A percentile compares a stretch with the other conserved stretches of the same genome.
phyloP scores from a whole-genome alignment of 106 monocot genomes.

The Dendrobium nobile region DNA sequence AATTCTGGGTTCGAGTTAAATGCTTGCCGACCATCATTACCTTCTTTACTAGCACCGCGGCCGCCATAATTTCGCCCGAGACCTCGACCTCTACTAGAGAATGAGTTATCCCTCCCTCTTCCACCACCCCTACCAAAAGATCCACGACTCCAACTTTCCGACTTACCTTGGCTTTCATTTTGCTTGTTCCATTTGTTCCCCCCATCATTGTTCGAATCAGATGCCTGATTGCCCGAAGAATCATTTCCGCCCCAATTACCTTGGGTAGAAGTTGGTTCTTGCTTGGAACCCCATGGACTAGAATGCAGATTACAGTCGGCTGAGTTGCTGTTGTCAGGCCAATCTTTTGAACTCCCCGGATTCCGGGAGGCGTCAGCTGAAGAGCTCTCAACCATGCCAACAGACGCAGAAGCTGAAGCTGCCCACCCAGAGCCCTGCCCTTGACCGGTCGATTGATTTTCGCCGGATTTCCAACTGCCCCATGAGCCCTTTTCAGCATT shows the following conservation, averaged over 20 bases:
- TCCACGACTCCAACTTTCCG: not conserved
- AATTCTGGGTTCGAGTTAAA: too few relatives aligned
- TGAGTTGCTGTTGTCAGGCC: not conserved
- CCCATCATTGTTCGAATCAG: not conserved
- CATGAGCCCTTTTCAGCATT: conserved; percentile 1
- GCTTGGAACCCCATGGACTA: not conserved
- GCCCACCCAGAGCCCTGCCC: too few relatives aligned
- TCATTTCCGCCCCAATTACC: not conserved
- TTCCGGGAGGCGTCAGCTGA: not conserved
- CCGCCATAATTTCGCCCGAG: not conserved
- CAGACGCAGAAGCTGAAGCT: too few relatives aligned
- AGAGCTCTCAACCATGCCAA: too few relatives aligned
- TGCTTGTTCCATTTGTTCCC: conserved; percentile 5
- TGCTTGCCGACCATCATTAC: not conserved
- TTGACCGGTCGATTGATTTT: too few relatives aligned
- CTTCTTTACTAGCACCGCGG: too few relatives aligned
- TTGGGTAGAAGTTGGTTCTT: not conserved
- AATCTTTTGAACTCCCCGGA: not conserved
- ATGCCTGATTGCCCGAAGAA: not conserved
- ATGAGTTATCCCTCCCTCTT: conserved; percentile 2
- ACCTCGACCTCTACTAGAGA: not conserved
- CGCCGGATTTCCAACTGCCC: too few relatives aligned
- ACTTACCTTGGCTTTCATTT: not conserved
- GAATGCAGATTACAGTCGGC: not conserved
- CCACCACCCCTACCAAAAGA: conserved; percentile 1